Evolutionary conservation across 2,329 filamentous ascomycete genomes (phyloP).

Genomic region (Pestalotiopsis sp.): DNA sequence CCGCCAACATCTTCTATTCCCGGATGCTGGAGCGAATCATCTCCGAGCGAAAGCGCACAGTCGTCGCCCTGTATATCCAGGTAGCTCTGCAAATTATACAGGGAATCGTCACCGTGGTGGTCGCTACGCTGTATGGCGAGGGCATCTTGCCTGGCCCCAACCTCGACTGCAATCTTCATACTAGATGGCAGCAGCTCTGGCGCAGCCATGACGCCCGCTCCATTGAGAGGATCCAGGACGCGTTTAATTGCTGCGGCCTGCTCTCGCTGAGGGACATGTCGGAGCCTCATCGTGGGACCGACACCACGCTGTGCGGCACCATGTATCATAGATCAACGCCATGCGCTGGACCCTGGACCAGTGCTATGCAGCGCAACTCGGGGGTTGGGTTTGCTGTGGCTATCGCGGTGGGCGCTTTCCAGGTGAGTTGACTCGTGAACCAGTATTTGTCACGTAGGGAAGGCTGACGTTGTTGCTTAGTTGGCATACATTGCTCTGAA

Average conservation of each 20-base stretch:
- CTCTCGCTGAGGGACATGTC: slow-evolving; percentile 59
- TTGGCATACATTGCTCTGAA: neutral
- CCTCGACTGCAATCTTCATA: slow-evolving; percentile 57
- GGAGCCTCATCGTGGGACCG: slow-evolving; percentile 50
- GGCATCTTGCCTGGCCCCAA: slow-evolving; percentile 34
- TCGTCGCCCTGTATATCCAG: slow-evolving; percentile 27
- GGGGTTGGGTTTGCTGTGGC: slow-evolving; percentile 59
- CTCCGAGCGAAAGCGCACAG: slow-evolving; percentile 1
- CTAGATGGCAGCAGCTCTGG: slow-evolving; percentile 59
- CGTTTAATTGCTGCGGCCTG: slow-evolving; percentile 69
- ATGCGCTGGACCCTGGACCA: slow-evolving; percentile 61
- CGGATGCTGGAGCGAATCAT: slow-evolving; percentile 19
- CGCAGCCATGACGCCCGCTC: slow-evolving; percentile 47
- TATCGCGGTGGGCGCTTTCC: slow-evolving; percentile 54
- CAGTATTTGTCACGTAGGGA: neutral
- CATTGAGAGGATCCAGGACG: slow-evolving; percentile 66
- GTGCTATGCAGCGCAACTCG: slow-evolving; percentile 54
- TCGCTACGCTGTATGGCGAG: slow-evolving; percentile 45
- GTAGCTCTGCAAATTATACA: slow-evolving; percentile 45
- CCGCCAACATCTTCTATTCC: slow-evolving; percentile 28
- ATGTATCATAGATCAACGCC: slow-evolving; percentile 47
- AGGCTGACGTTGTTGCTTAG: neutral
- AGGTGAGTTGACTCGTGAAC: slow-evolving; percentile 42
- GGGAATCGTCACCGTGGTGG: slow-evolving; percentile 42
- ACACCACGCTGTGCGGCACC: slow-evolving; percentile 43